Evolutionary conservation across 179 eudicot species (phyloP).

Genomic region (Patellifolia procumbens): DNA sequence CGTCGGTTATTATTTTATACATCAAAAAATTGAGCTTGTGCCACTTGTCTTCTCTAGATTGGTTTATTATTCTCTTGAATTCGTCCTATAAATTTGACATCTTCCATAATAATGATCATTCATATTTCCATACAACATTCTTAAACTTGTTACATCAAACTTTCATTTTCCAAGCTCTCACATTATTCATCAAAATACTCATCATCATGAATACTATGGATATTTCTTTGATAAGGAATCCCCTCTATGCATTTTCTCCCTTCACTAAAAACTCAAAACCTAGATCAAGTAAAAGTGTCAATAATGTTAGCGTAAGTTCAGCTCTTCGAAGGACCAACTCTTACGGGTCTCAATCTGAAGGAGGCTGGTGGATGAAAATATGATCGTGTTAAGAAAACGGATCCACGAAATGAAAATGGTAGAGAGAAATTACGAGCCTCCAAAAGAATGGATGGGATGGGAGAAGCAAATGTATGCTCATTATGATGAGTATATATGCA

Average conservation of each 20-base stretch:
- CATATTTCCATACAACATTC: not conserved
- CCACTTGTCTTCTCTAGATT: constrained; percentile 4
- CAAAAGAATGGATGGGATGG: constrained; percentile 56
- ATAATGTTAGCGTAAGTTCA: not conserved
- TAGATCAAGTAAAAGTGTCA: not conserved
- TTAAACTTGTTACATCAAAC: not conserved
- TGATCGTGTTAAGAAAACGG: constrained; percentile 53
- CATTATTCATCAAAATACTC: not conserved
- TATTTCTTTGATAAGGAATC: constrained; percentile 7
- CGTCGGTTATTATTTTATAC: not conserved
- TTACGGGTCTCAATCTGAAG: constrained; percentile 26
- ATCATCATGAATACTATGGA: constrained; percentile 9
- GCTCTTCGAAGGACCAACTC: constrained; percentile 37
- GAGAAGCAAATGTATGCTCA: constrained; percentile 42
- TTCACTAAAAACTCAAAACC: not conserved
- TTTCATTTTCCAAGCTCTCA: not conserved
- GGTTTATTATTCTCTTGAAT: not conserved
- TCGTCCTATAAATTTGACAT: constrained; percentile 12
- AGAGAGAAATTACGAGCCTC: constrained; percentile 43
- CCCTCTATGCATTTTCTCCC: constrained; percentile 7
- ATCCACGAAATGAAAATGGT: constrained; percentile 51
- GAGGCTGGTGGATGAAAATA: constrained; percentile 48
- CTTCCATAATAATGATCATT: not conserved
- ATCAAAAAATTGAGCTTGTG: too few relatives aligned
- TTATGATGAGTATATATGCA: constrained; percentile 46